Evolutionary conservation across 2,329 filamentous ascomycete genomes (phyloP).

Genomic region (Diaporthe humulicola): DNA sequence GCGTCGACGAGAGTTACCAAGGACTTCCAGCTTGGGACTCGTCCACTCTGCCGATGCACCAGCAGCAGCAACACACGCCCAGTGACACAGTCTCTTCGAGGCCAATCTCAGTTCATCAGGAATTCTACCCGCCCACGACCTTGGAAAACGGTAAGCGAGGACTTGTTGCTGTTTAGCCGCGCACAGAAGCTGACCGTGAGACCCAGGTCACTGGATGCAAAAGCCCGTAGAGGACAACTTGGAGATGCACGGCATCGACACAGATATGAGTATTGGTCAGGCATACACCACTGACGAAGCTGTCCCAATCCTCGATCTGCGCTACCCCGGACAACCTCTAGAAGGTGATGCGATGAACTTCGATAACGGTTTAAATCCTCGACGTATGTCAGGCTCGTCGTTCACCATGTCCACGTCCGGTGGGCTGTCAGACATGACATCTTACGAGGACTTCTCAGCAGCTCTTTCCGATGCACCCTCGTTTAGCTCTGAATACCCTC

Average conservation of each 20-base stretch:
- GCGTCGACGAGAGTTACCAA: slow-evolving; percentile 65
- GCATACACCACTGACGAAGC: slow-evolving; percentile 74
- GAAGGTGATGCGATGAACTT: slow-evolving; percentile 66
- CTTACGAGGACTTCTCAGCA: slow-evolving; percentile 79
- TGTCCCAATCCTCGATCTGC: slow-evolving; percentile 72
- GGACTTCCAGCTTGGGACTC: slow-evolving; percentile 70
- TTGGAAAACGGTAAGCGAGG: slow-evolving; percentile 62
- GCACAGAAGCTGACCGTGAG: slow-evolving; percentile 44
- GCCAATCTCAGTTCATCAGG: slow-evolving; percentile 70
- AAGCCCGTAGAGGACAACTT: slow-evolving; percentile 70
- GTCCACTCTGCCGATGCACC: slow-evolving; percentile 64
- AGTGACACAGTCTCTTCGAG: slow-evolving; percentile 65
- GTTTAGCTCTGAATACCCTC: slow-evolving; percentile 76
- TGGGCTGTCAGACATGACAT: slow-evolving; percentile 75
- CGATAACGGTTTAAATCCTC: slow-evolving; percentile 66
- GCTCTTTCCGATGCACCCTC: slow-evolving; percentile 76
- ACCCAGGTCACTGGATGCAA: slow-evolving; percentile 63
- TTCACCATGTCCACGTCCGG: slow-evolving; percentile 79
- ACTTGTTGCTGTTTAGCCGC: slow-evolving; percentile 39
- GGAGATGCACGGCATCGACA: slow-evolving; percentile 67
- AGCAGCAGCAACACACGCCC: slow-evolving; percentile 50
- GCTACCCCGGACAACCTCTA: slow-evolving; percentile 61
- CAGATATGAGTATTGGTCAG: slow-evolving; percentile 72
- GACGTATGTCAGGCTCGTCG: slow-evolving; percentile 79
- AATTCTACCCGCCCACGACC: slow-evolving; percentile 65